These are phyloP conservation scores for Zizania palustris DNA, from an alignment of 202 grass and related monocot genomes.

Conservation along the genomic window DNA sequence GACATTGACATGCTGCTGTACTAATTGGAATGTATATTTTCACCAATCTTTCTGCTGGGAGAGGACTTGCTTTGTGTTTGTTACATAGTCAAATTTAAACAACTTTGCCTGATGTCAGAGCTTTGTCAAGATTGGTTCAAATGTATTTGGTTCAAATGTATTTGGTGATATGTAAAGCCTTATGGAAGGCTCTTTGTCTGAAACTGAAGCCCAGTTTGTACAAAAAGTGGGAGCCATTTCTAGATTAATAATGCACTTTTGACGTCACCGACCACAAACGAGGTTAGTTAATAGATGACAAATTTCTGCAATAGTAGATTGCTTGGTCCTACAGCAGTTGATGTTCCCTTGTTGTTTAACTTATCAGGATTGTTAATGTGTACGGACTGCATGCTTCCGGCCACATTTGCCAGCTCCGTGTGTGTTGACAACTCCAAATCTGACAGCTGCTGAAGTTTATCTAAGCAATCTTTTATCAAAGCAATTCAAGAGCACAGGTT, in stretches of 20 bases:
- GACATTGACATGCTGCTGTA: conserved; percentile 43
- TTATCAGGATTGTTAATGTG: conserved; percentile 40
- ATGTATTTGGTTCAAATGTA: conserved; percentile 48
- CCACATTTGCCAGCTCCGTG: conserved; percentile 23
- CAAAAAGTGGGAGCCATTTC: conserved; percentile 47
- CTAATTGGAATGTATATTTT: conserved; percentile 23
- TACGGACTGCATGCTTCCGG: conserved; percentile 20
- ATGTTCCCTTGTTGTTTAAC: conserved; percentile 46
- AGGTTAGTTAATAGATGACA: conserved; percentile 46
- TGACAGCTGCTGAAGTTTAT: conserved; percentile 41
- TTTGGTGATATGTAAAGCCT: conserved; percentile 53
- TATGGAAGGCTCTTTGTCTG: conserved; percentile 39
- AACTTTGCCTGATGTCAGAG: conserved; percentile 43
- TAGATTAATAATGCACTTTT: conserved; percentile 51
- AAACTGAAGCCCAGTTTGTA: conserved; percentile 50
- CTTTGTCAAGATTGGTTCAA: conserved; percentile 36
- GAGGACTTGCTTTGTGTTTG: conserved; percentile 28
- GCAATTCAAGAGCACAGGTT: conserved; percentile 19
- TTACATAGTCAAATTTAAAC: conserved; percentile 50
- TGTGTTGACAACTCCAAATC: conserved; percentile 45
- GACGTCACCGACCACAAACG: conserved; percentile 35
- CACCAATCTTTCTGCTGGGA: conserved; percentile 36
- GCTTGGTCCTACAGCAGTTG: conserved; percentile 39
- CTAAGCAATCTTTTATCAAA: conserved; percentile 32
- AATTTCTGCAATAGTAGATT: conserved; percentile 33